A percentile compares a stretch with the other conserved stretches of the same genome.
These are phyloP conservation scores for Saccharomycopsis selenospora DNA, from an alignment of 805 yeast genomes.

Conservation along the genomic window DNA sequence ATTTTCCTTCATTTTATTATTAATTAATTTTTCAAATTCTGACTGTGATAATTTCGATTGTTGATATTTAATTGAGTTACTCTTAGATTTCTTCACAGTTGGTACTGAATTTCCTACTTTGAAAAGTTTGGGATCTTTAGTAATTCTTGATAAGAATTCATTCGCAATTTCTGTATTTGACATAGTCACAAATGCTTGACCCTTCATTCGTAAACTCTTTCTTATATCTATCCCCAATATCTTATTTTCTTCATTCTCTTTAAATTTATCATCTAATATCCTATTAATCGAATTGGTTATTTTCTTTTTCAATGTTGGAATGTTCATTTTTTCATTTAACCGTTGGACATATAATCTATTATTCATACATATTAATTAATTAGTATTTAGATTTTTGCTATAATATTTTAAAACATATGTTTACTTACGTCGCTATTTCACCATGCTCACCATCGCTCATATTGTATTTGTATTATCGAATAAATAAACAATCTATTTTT, in stretches of 20 bases:
- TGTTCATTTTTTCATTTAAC: constrained; percentile 60
- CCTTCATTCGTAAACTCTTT: constrained; percentile 57
- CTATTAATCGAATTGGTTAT: constrained; percentile 37
- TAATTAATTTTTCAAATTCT: constrained; percentile 20
- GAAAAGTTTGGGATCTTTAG: constrained; percentile 20
- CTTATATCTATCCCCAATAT: constrained; percentile 48
- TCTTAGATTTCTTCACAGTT: constrained; percentile 25
- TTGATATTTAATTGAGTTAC: constrained; percentile 22
- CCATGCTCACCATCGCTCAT: too few species aligned
- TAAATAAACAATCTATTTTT: too few species aligned
- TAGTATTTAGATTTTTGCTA: neutral
- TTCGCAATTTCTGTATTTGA: constrained; percentile 36
- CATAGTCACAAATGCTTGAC: constrained; percentile 76
- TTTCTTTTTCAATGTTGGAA: constrained; percentile 39
- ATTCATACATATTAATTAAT: too few species aligned
- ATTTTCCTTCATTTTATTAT: constrained; percentile 21
- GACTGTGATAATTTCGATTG: constrained; percentile 12
- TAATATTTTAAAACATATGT: neutral
- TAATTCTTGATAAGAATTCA: constrained; percentile 31
- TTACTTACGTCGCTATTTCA: neutral
- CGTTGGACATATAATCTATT: constrained; percentile 50
- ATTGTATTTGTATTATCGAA: too few species aligned
- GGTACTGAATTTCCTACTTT: constrained; percentile 21
- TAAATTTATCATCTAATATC: constrained; percentile 32
- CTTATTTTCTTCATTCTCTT: neutral